These are phyloP conservation scores for Wickerhamomyces sp. DNA, from an alignment of 1,139 yeast genomes.

Conservation along the genomic window DNA sequence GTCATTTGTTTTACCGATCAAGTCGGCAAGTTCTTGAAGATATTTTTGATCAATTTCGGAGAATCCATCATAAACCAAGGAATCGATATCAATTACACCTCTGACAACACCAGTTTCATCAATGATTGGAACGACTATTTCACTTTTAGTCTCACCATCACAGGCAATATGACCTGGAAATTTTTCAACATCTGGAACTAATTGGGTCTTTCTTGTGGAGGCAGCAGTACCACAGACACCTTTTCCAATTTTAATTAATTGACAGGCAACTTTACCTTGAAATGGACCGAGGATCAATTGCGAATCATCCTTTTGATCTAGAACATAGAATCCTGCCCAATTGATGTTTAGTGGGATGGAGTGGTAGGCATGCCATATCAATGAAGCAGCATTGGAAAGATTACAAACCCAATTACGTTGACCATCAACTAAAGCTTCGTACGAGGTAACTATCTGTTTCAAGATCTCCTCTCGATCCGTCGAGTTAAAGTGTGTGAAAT, in stretches of 20 bases:
- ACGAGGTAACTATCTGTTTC: constrained; percentile 52
- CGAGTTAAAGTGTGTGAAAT: constrained; percentile 44
- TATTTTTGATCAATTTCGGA: constrained; percentile 52
- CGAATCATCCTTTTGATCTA: constrained; percentile 24
- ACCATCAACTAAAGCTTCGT: constrained; percentile 55
- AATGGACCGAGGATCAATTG: constrained; percentile 83
- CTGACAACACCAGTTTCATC: constrained; percentile 37
- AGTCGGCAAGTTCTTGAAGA: constrained; percentile 53
- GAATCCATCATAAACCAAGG: constrained; percentile 60
- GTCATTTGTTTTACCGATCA: constrained; percentile 46
- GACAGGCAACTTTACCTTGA: constrained; percentile 97
- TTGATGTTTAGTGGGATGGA: constrained; percentile 58
- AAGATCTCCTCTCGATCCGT: constrained; percentile 51
- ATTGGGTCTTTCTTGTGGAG: constrained; percentile 46
- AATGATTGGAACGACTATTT: constrained; percentile 82
- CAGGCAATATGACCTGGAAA: constrained; percentile 96
- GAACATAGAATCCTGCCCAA: constrained; percentile 90
- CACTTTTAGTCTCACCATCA: constrained; percentile 91
- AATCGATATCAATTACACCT: constrained; percentile 88
- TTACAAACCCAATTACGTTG: constrained; percentile 86
- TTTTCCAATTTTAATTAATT: constrained; percentile 63
- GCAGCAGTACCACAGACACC: constrained; percentile 97
- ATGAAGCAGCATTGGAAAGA: constrained; percentile 76
- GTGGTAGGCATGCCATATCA: constrained; percentile 84
- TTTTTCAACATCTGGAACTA: constrained; percentile 69